These are phyloP conservation scores for Ustilago cynodontis DNA, from an alignment of 1,284 basidiomycete genomes.

Conservation along the genomic window DNA sequence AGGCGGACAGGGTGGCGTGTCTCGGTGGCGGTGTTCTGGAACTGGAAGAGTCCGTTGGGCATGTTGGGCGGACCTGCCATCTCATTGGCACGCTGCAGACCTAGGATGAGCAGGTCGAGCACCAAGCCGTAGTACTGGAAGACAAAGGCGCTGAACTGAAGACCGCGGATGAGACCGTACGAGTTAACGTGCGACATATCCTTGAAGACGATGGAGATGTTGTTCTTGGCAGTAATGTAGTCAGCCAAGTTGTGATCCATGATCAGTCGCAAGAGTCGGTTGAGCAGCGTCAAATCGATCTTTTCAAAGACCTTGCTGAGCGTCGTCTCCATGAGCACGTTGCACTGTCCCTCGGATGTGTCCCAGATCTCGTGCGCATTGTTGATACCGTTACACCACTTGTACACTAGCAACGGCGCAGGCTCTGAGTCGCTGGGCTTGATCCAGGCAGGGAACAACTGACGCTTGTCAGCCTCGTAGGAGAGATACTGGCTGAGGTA, in stretches of 20 bases:
- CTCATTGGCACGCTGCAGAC: conserved; percentile 67
- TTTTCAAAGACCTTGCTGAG: conserved; percentile 69
- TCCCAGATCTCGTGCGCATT: conserved; percentile 68
- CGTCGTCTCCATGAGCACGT: conserved; percentile 69
- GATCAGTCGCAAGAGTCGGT: conserved; percentile 68
- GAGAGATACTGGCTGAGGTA: conserved; percentile 69
- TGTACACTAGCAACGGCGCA: conserved; percentile 69
- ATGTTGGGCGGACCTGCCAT: conserved; percentile 68
- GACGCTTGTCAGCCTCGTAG: conserved; percentile 70
- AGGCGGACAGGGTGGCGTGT: conserved; percentile 67
- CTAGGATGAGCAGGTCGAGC: conserved; percentile 67
- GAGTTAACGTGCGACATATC: conserved; percentile 70
- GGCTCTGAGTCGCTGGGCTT: conserved; percentile 70
- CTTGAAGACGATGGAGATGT: conserved; percentile 69
- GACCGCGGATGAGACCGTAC: conserved; percentile 68
- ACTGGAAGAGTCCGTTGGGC: conserved; percentile 69
- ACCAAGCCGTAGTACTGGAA: conserved; percentile 70
- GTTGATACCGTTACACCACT: conserved; percentile 70
- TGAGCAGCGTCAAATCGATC: conserved; percentile 69
- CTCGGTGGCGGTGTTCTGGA: conserved; percentile 64
- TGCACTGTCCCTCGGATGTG: conserved; percentile 67
- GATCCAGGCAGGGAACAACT: conserved; percentile 70
- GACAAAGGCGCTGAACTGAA: conserved; percentile 69
- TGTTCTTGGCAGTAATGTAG: conserved; percentile 70
- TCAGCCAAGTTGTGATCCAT: conserved; percentile 70